A percentile compares a stretch with the other conserved stretches of the same genome.
Conservation (phyloP, 2,329 filamentous ascomycete species). For the Ascochyta viciae-villosae region DNA sequence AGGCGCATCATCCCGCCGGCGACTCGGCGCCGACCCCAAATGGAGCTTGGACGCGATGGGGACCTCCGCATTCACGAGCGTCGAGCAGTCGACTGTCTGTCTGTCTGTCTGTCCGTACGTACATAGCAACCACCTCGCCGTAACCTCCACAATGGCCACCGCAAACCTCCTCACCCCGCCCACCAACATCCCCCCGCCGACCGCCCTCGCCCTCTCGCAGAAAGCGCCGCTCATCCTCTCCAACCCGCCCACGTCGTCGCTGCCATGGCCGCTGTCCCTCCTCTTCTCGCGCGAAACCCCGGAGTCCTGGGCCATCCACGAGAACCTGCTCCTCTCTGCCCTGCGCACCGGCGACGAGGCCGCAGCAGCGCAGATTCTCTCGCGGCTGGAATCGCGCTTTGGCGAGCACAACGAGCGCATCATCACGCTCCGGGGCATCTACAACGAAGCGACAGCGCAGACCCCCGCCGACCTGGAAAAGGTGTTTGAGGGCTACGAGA, state of each 20-base stretch:
- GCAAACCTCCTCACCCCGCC: constrained; percentile 52
- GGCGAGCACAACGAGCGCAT: constrained; percentile 84
- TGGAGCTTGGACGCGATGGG: constrained; percentile 19
- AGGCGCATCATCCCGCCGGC: constrained; percentile 12
- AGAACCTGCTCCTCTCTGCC: constrained; percentile 85
- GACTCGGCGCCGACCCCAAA: constrained; percentile 2
- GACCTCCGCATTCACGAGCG: constrained; percentile 19
- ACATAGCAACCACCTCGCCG: not conserved
- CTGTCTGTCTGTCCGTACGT: too few relatives aligned
- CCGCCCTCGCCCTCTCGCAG: constrained; percentile 57
- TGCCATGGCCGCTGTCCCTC: constrained; percentile 61
- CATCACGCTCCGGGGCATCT: constrained; percentile 80
- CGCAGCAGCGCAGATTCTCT: constrained; percentile 76
- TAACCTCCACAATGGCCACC: constrained; percentile 33
- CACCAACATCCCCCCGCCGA: constrained; percentile 46
- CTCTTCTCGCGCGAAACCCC: constrained; percentile 68
- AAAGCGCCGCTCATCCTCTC: constrained; percentile 52
- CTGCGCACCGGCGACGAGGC: constrained; percentile 84
- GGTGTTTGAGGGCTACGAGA: constrained; percentile 79
- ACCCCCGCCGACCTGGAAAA: constrained; percentile 69
- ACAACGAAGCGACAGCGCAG: constrained; percentile 81
- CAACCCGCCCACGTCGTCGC: constrained; percentile 48
- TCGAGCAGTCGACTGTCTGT: too few relatives aligned
- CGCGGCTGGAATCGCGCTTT: constrained; percentile 79
- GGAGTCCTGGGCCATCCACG: constrained; percentile 84